Base-by-base conservation (phyloP, 2,329 filamentous ascomycete species). In the Knufia petricola region DNA sequence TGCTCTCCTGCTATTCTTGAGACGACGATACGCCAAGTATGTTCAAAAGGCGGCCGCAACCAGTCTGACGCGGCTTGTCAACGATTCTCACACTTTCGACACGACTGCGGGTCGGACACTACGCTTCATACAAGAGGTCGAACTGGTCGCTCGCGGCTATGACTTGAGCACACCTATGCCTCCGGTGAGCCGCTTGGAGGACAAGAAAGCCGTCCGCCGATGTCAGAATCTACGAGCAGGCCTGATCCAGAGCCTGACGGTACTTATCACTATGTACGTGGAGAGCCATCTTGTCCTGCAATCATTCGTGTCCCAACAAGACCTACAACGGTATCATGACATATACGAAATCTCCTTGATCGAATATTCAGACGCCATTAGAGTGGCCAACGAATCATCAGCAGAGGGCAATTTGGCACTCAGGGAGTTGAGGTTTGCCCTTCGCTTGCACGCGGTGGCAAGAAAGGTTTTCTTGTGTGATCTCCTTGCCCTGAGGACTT, bases 321-420 rank as follows among this genome's bases (percentile, higher is more conserved):
- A 95, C 60, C 69, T 98, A 37, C 87, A 94, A 58, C 92, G 88
- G 66, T 94, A 95, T 63, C 85, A 92, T 59, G 90, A 96, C 61
- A 84, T 90, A 52, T 89, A 90, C 62, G 85, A 89, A 56, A 79
- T 90, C 52, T 85, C 78, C 52, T 76, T 82, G 50, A 77, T 81
- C 49, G 85, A 89, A 62, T 78, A 87, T 30, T 75, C 78, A 17
- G 83, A 87, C 58, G 78, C 82, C n/a, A 74, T 81, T 55, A 69
- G 75, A 37, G 79, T 79, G 1, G 81, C 83, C 50, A 74, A 76
- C 3, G 76, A 79, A 37, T 68, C 72, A n/a, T 78, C 84, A 40
- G 78, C 84, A 51, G 86, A 94, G 42, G 85, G 94, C 53, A 66
- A 75, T 19, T 83, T 88, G 59, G 85, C 84, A n/a, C 63, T 90